Conservation (phyloP, 202 grass and related monocot species). For the Eragrostis tef region DNA sequence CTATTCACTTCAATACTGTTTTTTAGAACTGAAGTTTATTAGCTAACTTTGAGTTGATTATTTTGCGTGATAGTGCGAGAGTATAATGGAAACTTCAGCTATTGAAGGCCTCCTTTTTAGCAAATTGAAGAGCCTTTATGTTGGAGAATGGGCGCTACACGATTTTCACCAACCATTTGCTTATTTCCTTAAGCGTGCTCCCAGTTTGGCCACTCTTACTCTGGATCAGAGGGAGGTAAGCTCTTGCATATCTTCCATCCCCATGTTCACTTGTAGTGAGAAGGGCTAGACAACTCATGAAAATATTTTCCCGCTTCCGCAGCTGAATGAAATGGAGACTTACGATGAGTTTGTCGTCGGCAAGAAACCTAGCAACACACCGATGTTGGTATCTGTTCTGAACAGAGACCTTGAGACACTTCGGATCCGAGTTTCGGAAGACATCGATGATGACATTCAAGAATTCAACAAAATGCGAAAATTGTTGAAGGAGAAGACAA, state of each 20-base stretch:
- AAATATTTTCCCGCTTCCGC: too few species aligned
- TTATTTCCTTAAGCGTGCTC: neutral
- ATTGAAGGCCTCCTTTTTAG: neutral
- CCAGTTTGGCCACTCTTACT: neutral
- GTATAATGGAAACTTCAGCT: neutral
- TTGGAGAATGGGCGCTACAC: neutral
- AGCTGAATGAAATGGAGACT: too few species aligned
- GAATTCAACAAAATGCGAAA: neutral
- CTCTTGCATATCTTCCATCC: neutral
- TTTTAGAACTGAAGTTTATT: neutral
- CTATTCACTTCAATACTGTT: too few species aligned
- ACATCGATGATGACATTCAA: too few species aligned
- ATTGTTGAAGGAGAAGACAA: slow-evolving; percentile 2
- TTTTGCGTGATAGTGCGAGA: neutral
- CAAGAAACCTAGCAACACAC: neutral
- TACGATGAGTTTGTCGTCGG: too few species aligned
- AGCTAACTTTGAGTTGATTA: neutral
- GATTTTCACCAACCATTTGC: neutral
- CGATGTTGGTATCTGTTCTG: neutral
- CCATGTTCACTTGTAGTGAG: too few species aligned
- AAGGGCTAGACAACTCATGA: too few species aligned
- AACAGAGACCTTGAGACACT: neutral
- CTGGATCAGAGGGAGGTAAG: neutral
- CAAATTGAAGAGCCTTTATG: neutral
- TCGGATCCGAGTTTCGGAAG: neutral